phyloP scores from a whole-genome alignment of 1,139 yeast genomes.

The Yamadazyma sp. region DNA sequence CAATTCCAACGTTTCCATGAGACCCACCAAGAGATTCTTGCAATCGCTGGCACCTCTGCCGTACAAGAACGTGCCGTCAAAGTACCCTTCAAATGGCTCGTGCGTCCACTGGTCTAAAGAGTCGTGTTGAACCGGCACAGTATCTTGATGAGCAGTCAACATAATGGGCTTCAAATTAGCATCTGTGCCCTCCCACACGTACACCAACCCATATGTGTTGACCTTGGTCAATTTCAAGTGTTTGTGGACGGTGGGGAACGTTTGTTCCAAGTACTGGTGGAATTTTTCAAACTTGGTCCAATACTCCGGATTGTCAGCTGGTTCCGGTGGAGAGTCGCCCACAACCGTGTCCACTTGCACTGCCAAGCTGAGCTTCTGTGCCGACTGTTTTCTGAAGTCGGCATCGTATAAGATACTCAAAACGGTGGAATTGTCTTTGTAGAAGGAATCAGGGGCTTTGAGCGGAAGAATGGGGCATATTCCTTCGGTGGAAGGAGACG shows the following conservation, averaged over 20 bases:
- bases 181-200: slow-evolving; percentile 64
- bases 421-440: slow-evolving; percentile 36
- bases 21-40: slow-evolving; percentile 39
- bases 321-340: slow-evolving; percentile 44
- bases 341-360: slow-evolving; percentile 47
- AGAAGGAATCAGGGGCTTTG: slow-evolving; percentile 30
- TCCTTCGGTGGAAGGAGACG: background rate
- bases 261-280: slow-evolving; percentile 51
- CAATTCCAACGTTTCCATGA: slow-evolving; percentile 40
- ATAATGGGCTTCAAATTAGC: slow-evolving; percentile 58
- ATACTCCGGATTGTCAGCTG: slow-evolving; percentile 33
- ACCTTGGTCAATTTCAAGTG: slow-evolving; percentile 53
- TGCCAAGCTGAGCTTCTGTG: slow-evolving; percentile 39
- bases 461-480: slow-evolving; percentile 16
- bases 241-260: slow-evolving; percentile 60
- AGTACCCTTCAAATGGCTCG: slow-evolving; percentile 70
- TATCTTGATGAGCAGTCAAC: slow-evolving; percentile 79
- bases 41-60: slow-evolving; percentile 48
- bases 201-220: slow-evolving; percentile 66
- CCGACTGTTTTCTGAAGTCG: slow-evolving; percentile 34
- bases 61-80: slow-evolving; percentile 50
- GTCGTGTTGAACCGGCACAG: slow-evolving; percentile 72
- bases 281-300: slow-evolving; percentile 51
- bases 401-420: slow-evolving; percentile 31
- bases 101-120: slow-evolving; percentile 62